Conservation (phyloP, 1,284 basidiomycete genomes). For the Naganishia cerealis region DNA sequence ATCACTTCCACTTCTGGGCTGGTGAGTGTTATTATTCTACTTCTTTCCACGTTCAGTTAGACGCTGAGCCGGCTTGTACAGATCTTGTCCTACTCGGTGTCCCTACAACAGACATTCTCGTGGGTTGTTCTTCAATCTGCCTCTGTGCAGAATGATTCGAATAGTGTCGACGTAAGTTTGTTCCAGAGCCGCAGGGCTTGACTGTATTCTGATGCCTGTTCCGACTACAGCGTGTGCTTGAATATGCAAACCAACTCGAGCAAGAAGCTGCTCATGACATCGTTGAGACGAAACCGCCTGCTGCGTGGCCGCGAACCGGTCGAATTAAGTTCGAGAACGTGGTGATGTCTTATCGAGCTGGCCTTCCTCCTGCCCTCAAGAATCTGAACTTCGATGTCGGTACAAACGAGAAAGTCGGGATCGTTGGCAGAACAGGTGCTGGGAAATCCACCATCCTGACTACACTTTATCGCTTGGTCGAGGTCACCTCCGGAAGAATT, state of each 20-base stretch:
- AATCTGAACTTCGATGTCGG: conserved; percentile 45
- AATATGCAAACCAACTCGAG: conserved; percentile 56
- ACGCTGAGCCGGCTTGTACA: conserved; percentile 70
- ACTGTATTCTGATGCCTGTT: no score
- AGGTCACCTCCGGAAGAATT: conserved; percentile 62
- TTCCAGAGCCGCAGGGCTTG: no score
- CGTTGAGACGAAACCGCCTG: conserved; percentile 37
- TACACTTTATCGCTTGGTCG: conserved; percentile 66
- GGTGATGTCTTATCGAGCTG: conserved; percentile 47
- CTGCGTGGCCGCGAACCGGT: conserved; percentile 47
- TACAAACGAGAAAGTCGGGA: conserved; percentile 60
- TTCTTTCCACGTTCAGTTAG: conserved; percentile 58
- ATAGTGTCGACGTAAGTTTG: no score
- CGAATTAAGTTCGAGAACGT: conserved; percentile 49
- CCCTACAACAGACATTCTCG: conserved; percentile 37
- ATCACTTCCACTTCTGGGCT: conserved; percentile 35
- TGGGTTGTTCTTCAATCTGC: conserved; percentile 40
- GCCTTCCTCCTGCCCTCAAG: conserved; percentile 49
- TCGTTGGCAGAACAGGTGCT: no score
- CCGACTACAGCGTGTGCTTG: conserved; percentile 46
- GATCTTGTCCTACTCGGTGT: conserved; percentile 52
- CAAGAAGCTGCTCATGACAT: conserved; percentile 48
- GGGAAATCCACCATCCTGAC: conserved; percentile 62
- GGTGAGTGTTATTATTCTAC: conserved; percentile 23
- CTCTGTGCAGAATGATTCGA: conserved; percentile 53